Percentiles rank a stretch among this genome's conserved stretches.
phyloP scores from a whole-genome alignment of 306 rosid genomes.

The Cajanus cajan region DNA sequence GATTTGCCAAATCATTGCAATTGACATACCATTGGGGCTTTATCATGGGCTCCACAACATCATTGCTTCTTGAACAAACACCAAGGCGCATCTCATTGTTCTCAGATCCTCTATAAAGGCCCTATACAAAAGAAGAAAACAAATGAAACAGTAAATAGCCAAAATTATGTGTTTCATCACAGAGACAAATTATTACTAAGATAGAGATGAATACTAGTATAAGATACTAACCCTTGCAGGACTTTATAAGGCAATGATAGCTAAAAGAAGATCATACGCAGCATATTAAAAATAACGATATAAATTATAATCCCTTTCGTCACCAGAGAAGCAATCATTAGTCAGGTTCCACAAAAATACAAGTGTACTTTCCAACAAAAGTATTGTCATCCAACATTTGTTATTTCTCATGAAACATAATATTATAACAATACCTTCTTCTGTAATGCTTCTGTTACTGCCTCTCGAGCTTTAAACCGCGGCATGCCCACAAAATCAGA shows the following conservation, averaged over 20 bases:
- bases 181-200: constrained; percentile 1
- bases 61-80: constrained; percentile 89
- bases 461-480: constrained; percentile 80
- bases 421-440: constrained; percentile 61
- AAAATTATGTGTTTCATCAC: neutral
- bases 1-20: constrained; percentile 65
- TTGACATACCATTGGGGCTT: constrained; percentile 96
- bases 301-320: neutral
- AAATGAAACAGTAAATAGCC: constrained; percentile 21
- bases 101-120: constrained; percentile 80
- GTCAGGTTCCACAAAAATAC: neutral
- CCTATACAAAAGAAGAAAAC: constrained; percentile 49
- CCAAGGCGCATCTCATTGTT: constrained; percentile 96
- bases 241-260: neutral
- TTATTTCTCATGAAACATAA: constrained; percentile 2
- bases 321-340: constrained; percentile 10
- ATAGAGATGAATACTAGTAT: neutral
- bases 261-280: constrained; percentile 9
- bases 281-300: neutral
- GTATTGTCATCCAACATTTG: neutral
- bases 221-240: neutral
- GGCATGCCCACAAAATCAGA: constrained; percentile 81
- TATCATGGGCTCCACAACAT: constrained; percentile 93
- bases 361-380: constrained; percentile 4
- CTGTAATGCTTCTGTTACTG: constrained; percentile 65